These are phyloP conservation scores for Alternaria burnsii DNA, from an alignment of 2,329 filamentous ascomycete genomes.

Conservation along the genomic window DNA sequence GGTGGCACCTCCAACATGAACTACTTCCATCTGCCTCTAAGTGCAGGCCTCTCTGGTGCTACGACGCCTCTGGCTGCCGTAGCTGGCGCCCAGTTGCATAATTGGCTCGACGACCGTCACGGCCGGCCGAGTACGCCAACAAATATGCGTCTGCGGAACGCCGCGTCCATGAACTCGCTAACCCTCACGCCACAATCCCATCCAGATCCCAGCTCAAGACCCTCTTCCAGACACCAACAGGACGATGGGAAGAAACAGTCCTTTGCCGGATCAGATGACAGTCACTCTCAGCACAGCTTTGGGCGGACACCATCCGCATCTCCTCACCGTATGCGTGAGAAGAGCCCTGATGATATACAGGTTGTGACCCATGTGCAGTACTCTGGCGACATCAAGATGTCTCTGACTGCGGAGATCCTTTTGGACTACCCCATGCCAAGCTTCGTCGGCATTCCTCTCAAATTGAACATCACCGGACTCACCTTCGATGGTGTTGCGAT, in stretches of 20 bases:
- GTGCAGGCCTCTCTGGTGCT: constrained; percentile 74
- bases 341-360: constrained; percentile 85
- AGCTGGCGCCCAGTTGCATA: constrained; percentile 72
- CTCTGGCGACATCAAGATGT: constrained; percentile 83
- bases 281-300: constrained; percentile 39
- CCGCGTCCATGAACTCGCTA: constrained; percentile 56
- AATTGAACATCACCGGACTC: constrained; percentile 92
- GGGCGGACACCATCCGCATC: constrained; percentile 45
- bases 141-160: constrained; percentile 48
- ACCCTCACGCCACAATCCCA: constrained; percentile 57
- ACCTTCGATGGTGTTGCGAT: constrained; percentile 96
- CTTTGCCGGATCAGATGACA: constrained; percentile 36
- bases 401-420: constrained; percentile 91
- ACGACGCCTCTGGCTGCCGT: constrained; percentile 83
- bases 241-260: constrained; percentile 40
- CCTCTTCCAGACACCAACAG: constrained; percentile 55
- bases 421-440: constrained; percentile 98
- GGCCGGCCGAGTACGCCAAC: constrained; percentile 45
- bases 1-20: constrained; percentile 79
- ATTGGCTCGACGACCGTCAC: constrained; percentile 55
- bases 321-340: constrained; percentile 71
- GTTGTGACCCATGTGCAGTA: constrained; percentile 92
- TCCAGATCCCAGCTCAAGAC: constrained; percentile 55
- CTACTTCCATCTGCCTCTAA: constrained; percentile 83
- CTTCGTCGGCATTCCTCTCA: constrained; percentile 94